Conservation (phyloP, 176 grass and related monocot genomes). For the Musa acuminata region DNA sequence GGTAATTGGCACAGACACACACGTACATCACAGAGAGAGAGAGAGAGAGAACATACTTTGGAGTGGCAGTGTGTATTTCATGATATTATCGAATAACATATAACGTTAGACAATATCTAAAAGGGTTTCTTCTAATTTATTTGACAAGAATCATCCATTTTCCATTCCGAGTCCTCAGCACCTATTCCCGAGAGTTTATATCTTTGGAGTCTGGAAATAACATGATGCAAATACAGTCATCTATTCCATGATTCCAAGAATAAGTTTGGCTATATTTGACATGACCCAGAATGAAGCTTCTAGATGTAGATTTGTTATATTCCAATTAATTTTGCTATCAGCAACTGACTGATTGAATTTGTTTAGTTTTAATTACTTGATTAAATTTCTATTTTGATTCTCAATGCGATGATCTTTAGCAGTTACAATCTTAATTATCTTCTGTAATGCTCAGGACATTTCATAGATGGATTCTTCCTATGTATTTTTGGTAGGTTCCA, state of each 20-base stretch:
- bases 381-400: background rate
- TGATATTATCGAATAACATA: too few relatives aligned
- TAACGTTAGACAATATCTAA: too few relatives aligned
- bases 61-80: too few relatives aligned
- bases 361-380: too few relatives aligned
- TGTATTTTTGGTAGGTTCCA: slow-evolving; percentile 10
- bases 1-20: too few relatives aligned
- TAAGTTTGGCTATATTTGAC: background rate
- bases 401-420: background rate
- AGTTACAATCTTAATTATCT: background rate
- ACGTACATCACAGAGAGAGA: too few relatives aligned
- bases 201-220: too few relatives aligned
- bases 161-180: too few relatives aligned
- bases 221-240: background rate
- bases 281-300: background rate
- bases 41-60: too few relatives aligned
- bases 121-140: too few relatives aligned
- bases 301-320: background rate
- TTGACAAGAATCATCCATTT: too few relatives aligned
- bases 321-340: background rate
- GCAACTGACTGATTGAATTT: background rate
- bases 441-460: background rate
- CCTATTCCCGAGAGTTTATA: too few relatives aligned
- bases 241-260: background rate
- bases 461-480: background rate